Evolutionary conservation across 805 yeast genomes (phyloP).

Genomic region (Torulaspora gathmanii): DNA sequence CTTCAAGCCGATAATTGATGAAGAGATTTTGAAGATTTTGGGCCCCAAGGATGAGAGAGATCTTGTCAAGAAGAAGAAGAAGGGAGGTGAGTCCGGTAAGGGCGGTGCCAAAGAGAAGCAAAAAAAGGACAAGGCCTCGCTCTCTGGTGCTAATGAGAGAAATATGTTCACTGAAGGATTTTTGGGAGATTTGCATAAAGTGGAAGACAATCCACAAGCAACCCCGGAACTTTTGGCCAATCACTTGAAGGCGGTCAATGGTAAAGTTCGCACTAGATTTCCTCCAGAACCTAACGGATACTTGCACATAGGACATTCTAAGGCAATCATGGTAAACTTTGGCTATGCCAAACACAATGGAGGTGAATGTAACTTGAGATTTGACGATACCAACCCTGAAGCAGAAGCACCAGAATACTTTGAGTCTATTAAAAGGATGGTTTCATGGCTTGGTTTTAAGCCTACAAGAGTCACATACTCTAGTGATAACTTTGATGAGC

Average conservation of each 20-base stretch:
- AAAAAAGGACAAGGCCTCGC: constrained; percentile 16
- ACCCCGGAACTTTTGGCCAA: constrained; percentile 77
- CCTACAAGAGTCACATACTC: constrained; percentile 97
- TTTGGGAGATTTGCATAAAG: constrained; percentile 88
- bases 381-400: constrained; percentile 97
- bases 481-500: constrained; percentile 86
- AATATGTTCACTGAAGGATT: constrained; percentile 95
- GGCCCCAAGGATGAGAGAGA: constrained; percentile 98
- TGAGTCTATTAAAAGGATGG: constrained; percentile 75
- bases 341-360: constrained; percentile 88
- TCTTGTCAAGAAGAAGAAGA: constrained; percentile 69
- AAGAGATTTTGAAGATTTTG: constrained; percentile 58
- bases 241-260: constrained; percentile 73
- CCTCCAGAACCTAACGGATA: constrained; percentile 99
- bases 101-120: constrained; percentile 29
- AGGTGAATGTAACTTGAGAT: constrained; percentile 89
- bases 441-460: constrained; percentile 87
- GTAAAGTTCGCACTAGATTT: constrained; percentile 86
- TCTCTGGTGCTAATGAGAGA: constrained; percentile 36
- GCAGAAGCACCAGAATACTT: constrained; percentile 94
- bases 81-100: constrained; percentile 39
- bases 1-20: constrained; percentile 85
- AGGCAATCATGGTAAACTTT: constrained; percentile 95
- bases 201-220: constrained; percentile 92
- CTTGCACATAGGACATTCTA: constrained; percentile 96